Evolutionary conservation across 768 basidiomycete species (phyloP).

Genomic region (Lactarius tabidus): DNA sequence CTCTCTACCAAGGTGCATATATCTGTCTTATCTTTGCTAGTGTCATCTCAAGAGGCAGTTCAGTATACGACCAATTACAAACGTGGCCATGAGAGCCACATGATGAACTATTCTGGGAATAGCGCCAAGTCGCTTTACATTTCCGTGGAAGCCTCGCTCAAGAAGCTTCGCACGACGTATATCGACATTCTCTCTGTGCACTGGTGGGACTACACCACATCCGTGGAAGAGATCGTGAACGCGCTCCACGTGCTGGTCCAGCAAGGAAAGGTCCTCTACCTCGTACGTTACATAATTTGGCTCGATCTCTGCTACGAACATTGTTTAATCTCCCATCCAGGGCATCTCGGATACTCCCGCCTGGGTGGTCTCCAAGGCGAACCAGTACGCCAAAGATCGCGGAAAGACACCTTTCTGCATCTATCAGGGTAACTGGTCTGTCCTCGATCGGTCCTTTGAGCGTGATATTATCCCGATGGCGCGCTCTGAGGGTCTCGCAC

Average conservation of each 20-base stretch:
- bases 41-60: not conserved
- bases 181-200: constrained; percentile 47
- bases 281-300: constrained; percentile 19
- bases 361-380: constrained; percentile 37
- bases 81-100: constrained; percentile 25
- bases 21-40: not conserved
- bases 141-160: constrained; percentile 41
- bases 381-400: constrained; percentile 38
- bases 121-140: constrained; percentile 39
- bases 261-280: constrained; percentile 44
- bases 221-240: constrained; percentile 55
- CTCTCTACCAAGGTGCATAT: constrained; percentile 38
- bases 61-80: constrained; percentile 23
- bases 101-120: constrained; percentile 40
- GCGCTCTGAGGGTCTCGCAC: constrained; percentile 34
- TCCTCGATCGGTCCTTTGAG: constrained; percentile 38
- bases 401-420: constrained; percentile 38
- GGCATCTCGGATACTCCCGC: constrained; percentile 33
- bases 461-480: constrained; percentile 40
- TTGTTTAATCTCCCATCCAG: not conserved
- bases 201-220: constrained; percentile 51
- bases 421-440: constrained; percentile 37
- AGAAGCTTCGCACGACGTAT: constrained; percentile 44
- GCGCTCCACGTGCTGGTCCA: constrained; percentile 48
- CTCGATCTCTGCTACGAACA: not conserved